A percentile compares a stretch with the other conserved stretches of the same genome.
These are phyloP conservation scores for Shiraia sp. DNA, from an alignment of 2,329 filamentous ascomycete species.

Conservation along the genomic window DNA sequence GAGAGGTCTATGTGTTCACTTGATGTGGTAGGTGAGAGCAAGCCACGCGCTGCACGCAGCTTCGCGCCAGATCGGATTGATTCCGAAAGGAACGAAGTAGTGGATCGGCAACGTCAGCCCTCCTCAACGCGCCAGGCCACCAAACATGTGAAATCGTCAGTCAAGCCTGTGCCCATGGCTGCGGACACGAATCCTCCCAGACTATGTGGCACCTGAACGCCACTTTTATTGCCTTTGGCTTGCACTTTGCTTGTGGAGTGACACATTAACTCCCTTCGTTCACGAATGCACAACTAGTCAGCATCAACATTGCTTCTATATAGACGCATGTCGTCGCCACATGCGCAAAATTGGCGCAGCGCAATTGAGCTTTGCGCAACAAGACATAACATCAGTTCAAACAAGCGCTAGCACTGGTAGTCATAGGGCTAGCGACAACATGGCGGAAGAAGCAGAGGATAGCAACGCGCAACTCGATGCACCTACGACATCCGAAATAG, in stretches of 20 bases:
- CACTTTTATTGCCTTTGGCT: neutral
- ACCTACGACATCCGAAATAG: constrained; percentile 25
- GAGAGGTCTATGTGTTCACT: neutral
- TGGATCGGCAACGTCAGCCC: constrained; percentile 38
- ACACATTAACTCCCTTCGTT: constrained; percentile 2
- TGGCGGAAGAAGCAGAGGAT: constrained; percentile 13
- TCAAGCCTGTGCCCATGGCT: constrained; percentile 19
- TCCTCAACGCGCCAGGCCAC: constrained; percentile 23
- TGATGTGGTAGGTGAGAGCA: neutral
- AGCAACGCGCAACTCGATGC: constrained; percentile 23
- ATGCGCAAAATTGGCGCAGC: constrained; percentile 2
- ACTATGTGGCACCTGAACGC: constrained; percentile 18
- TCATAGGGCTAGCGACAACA: neutral
- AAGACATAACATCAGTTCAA: neutral
- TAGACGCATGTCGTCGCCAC: constrained; percentile 7
- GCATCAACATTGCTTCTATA: constrained; percentile 12
- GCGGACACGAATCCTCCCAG: constrained; percentile 11
- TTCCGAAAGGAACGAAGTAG: constrained; percentile 16
- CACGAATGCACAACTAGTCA: constrained; percentile 14
- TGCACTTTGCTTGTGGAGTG: constrained; percentile 13
- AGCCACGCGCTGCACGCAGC: neutral
- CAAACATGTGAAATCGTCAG: constrained; percentile 30
- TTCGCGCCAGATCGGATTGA: constrained; percentile 1
- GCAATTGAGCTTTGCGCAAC: neutral
- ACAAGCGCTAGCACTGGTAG: neutral